phyloP scores from a whole-genome alignment of 352 stramenopile genomes.

The Phytophthora agathidicida region DNA sequence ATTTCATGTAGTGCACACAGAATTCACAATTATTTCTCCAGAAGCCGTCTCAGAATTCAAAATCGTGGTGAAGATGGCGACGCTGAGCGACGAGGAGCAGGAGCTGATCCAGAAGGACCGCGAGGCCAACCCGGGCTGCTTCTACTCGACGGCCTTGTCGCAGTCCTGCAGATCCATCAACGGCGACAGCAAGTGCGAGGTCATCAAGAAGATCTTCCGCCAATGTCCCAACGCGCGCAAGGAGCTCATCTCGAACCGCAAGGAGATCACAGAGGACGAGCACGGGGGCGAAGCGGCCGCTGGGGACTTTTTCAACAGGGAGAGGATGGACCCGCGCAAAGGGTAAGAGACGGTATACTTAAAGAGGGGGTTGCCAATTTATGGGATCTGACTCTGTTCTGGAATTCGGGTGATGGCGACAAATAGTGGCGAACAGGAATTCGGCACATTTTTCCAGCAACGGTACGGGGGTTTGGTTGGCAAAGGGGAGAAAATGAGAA shows the following conservation, averaged over 20 bases:
- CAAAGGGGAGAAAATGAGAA: neutral
- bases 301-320: slow-evolving; percentile 75
- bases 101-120: slow-evolving; percentile 78
- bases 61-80: slow-evolving; percentile 42
- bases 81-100: slow-evolving; percentile 74
- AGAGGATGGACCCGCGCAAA: slow-evolving; percentile 65
- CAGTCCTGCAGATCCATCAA: slow-evolving; percentile 82
- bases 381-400: too few relatives aligned
- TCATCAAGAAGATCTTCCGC: slow-evolving; percentile 87
- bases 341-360: slow-evolving; percentile 33
- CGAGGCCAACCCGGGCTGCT: slow-evolving; percentile 74
- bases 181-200: slow-evolving; percentile 86
- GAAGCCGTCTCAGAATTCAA: slow-evolving; percentile 11
- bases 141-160: slow-evolving; percentile 82
- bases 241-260: slow-evolving; percentile 79
- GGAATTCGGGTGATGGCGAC: neutral
- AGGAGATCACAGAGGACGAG: slow-evolving; percentile 80
- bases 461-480: slow-evolving; percentile 35
- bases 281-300: slow-evolving; percentile 49
- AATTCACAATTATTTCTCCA: slow-evolving; percentile 15
- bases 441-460: slow-evolving; percentile 58
- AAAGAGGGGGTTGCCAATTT: too few relatives aligned
- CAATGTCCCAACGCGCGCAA: slow-evolving; percentile 76
- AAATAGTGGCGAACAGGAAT: slow-evolving; percentile 40
- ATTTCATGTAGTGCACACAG: slow-evolving; percentile 22